phyloP scores from a whole-genome alignment of 2,329 filamentous ascomycete species.

The Venturia aucupariae region DNA sequence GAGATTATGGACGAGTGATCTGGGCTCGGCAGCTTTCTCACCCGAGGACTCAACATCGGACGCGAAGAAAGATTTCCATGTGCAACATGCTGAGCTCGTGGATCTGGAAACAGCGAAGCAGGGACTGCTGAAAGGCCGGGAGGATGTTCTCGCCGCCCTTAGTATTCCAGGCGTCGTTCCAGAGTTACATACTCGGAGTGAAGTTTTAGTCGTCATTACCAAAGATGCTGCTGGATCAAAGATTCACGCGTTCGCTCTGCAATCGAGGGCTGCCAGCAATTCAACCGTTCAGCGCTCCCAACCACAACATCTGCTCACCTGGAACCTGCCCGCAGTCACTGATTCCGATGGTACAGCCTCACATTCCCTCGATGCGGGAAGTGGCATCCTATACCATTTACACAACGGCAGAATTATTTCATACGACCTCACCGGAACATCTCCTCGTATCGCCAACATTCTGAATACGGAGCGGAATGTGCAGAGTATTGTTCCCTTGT shows the following conservation, averaged over 20 bases:
- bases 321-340: slow-evolving; percentile 20
- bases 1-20: slow-evolving; percentile 25
- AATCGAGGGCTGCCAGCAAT: slow-evolving; percentile 23
- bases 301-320: slow-evolving; percentile 26
- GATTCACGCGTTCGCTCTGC: slow-evolving; percentile 24
- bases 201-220: slow-evolving; percentile 24
- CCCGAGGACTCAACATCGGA: neutral
- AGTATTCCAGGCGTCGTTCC: slow-evolving; percentile 19
- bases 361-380: slow-evolving; percentile 48
- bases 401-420: slow-evolving; percentile 45
- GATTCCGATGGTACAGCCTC: slow-evolving; percentile 11
- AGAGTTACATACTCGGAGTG: slow-evolving; percentile 21
- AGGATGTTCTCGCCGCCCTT: slow-evolving; percentile 34
- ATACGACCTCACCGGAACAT: slow-evolving; percentile 54
- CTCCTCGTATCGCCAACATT: slow-evolving; percentile 49
- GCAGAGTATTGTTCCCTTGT: slow-evolving; percentile 57
- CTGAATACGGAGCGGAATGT: slow-evolving; percentile 42
- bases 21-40: slow-evolving; percentile 17
- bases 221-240: slow-evolving; percentile 13
- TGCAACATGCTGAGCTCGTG: slow-evolving; percentile 20
- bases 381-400: slow-evolving; percentile 56
- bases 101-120: slow-evolving; percentile 32
- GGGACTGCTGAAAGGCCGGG: slow-evolving; percentile 36
- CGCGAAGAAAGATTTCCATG: neutral
- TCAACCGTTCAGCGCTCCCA: slow-evolving; percentile 20